A percentile compares a stretch with the other conserved stretches of the same genome.
Conservation (phyloP, 164 flowering plant genomes). For the Nymphaea colorata region DNA sequence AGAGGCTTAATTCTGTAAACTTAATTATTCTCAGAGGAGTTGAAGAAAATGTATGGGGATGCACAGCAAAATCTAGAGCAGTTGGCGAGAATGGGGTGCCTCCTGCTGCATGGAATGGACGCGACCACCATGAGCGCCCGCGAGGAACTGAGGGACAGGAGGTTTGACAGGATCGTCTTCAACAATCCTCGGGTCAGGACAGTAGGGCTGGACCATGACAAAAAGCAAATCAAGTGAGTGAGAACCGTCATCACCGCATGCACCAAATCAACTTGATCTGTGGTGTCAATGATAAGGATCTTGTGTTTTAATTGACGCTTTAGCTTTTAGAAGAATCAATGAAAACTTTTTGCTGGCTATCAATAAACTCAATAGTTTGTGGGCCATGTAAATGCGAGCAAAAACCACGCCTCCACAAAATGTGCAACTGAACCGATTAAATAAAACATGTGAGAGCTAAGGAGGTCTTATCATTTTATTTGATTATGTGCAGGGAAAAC, state of each 20-base stretch:
- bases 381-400: no score
- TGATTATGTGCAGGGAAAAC: slow-evolving; percentile 14
- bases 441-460: not conserved
- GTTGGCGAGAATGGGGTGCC: slow-evolving; percentile 16
- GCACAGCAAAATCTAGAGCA: slow-evolving; percentile 8
- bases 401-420: not conserved
- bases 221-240: slow-evolving; percentile 17
- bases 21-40: not conserved
- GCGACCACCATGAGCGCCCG: slow-evolving; percentile 19
- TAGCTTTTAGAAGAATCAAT: no score
- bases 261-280: not conserved
- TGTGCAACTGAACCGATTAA: not conserved
- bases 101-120: slow-evolving; percentile 22
- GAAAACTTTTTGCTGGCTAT: no score
- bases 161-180: slow-evolving; percentile 32
- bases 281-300: not conserved
- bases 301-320: not conserved
- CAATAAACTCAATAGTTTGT: no score
- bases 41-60: slow-evolving; percentile 3
- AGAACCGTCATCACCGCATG: not conserved
- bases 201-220: slow-evolving; percentile 5
- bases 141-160: slow-evolving; percentile 5
- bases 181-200: slow-evolving; percentile 40
- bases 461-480: no score
- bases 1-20: no score